phyloP scores from a whole-genome alignment of 176 grass and related monocot genomes.

The Oryza punctata region DNA sequence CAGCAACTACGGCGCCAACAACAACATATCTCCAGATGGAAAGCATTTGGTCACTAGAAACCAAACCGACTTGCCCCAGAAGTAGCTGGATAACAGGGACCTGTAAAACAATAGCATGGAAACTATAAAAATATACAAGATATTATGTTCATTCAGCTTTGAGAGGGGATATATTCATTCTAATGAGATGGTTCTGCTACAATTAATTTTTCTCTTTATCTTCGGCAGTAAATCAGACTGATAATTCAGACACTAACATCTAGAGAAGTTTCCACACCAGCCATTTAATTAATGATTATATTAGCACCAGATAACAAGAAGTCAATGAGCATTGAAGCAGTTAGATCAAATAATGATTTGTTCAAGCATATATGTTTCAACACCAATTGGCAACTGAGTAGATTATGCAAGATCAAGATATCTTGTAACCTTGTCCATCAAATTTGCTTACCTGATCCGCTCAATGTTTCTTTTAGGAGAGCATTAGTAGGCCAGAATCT shows the following conservation, averaged over 20 bases:
- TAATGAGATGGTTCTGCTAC: background rate
- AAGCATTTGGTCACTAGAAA: slow-evolving; percentile 89
- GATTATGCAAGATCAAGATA: background rate
- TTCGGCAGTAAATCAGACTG: background rate
- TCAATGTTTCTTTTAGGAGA: too few species aligned
- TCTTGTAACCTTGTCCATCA: background rate
- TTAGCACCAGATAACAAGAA: background rate
- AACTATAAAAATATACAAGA: background rate
- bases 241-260: slow-evolving; percentile 11
- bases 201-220: background rate
- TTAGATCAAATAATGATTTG: slow-evolving; percentile 14
- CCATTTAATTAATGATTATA: slow-evolving; percentile 23
- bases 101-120: slow-evolving; percentile 52
- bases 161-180: background rate
- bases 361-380: background rate
- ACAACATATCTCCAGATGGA: slow-evolving; percentile 99
- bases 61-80: slow-evolving; percentile 85
- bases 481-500: too few species aligned
- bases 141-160: background rate
- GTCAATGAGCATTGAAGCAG: slow-evolving; percentile 4
- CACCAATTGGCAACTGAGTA: background rate
- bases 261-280: background rate
- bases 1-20: slow-evolving; percentile 81
- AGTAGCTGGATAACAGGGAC: slow-evolving; percentile 94
- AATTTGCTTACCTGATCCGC: background rate